Base-by-base conservation (phyloP, 495 filamentous ascomycete species). In the Rhypophila decipiens region DNA sequence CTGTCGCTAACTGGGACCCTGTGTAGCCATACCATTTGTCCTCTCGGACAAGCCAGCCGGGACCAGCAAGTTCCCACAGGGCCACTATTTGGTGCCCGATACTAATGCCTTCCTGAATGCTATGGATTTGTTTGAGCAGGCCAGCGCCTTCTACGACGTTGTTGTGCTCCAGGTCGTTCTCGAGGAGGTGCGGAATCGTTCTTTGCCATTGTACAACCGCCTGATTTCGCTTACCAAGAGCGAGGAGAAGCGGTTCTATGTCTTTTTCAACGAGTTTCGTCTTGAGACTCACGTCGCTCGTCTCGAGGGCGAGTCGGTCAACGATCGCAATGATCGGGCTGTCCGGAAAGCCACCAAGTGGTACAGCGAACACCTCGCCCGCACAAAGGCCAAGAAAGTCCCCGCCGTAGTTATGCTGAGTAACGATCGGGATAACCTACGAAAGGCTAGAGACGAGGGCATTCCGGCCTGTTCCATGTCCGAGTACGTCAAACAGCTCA, bases 241-340 rank as follows among this genome's bases (percentile, higher is more conserved):
- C 56, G 87, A 94, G 57, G 90, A 95, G 29, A 97, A 97, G 69
- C 81, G 90, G 12, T 97, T 95, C 60, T 97, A 96, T 63, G 86
- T 98, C 38, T 98, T 98, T 68, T 97, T 97, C 76, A 98, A 98
- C 65, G 93, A 98, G 48, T 98, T 98, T 60, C 81, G 93, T 34
- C 72, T 86, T 35, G 93, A 98, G 67, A 98, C 93, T 7, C 83
- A 96, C 60, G 78, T 96, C 42, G 66, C 76, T 15, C 76, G 93
- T 55, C 74, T 80, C 21, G 72, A 68, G 19, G 85, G 86, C 19
- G 93, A 98, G 69, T 84, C 82, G 5, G 95, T 97, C 67, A 98
- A 98, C 59, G 93, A 98, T 63, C 79, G 93, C 34, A 98, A 98
- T 59, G 93, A 98, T 59, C 79, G 89, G 45, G 90, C 93, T 19